These are phyloP conservation scores for Nemophila menziesii DNA, from an alignment of 257 asterid species.

Conservation along the genomic window DNA sequence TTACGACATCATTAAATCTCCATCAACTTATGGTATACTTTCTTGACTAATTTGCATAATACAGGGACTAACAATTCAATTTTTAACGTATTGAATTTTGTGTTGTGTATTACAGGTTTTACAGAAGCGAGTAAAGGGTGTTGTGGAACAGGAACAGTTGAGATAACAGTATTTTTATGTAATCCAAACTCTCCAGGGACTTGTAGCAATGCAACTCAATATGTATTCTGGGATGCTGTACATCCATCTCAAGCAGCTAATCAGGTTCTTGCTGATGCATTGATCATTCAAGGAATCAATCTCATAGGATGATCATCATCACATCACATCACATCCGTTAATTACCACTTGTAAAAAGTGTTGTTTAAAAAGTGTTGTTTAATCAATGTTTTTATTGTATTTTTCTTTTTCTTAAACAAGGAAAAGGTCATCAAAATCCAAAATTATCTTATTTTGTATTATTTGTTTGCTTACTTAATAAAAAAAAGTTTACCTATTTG, in stretches of 20 bases:
- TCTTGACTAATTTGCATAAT: background rate
- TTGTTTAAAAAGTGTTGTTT: background rate
- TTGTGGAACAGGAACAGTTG: conserved; percentile 84
- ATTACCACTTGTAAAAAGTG: background rate
- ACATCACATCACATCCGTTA: background rate
- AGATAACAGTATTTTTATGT: conserved; percentile 63
- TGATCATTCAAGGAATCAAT: conserved; percentile 55
- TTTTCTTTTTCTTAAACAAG: background rate
- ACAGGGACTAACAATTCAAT: no score
- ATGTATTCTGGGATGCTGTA: conserved; percentile 92
- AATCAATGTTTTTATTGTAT: background rate
- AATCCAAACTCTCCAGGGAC: conserved; percentile 64
- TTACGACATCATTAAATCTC: conserved; percentile 50
- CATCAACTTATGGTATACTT: conserved; percentile 41
- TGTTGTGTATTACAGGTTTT: conserved; percentile 37
- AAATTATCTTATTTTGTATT: no score
- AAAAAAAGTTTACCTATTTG: no score
- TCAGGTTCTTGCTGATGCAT: conserved; percentile 54
- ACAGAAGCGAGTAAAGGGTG: conserved; percentile 67
- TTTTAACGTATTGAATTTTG: no score
- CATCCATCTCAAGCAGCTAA: conserved; percentile 93
- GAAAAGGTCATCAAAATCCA: background rate
- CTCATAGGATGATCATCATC: conserved; percentile 37
- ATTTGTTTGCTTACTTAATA: background rate
- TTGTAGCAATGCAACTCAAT: conserved; percentile 60